Conservation (phyloP, 345 rosid species). For the Nasturtium officinale region DNA sequence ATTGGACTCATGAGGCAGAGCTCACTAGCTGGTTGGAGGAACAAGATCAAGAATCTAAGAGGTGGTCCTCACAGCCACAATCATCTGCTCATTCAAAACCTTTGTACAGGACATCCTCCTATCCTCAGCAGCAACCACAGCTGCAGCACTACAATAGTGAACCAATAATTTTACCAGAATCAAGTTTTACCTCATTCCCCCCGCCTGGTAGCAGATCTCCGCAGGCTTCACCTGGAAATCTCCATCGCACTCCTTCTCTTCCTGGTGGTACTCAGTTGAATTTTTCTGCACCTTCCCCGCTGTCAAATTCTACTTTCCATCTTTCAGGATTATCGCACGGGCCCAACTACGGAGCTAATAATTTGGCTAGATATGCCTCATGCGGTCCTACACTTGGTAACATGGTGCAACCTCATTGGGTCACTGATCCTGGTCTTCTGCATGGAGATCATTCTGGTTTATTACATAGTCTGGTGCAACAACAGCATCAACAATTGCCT, state of each 20-base stretch:
- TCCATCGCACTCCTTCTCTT: constrained; percentile 52
- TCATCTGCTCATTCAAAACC: constrained; percentile 63
- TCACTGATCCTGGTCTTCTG: constrained; percentile 68
- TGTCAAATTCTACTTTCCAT: constrained; percentile 62
- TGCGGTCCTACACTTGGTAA: constrained; percentile 74
- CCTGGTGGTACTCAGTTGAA: constrained; percentile 58
- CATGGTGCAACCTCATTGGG: constrained; percentile 81
- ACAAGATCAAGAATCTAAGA: constrained; percentile 64
- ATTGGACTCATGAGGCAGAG: constrained; percentile 88
- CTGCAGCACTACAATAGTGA: constrained; percentile 72
- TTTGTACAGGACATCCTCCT: constrained; percentile 84
- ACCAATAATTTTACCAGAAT: constrained; percentile 65
- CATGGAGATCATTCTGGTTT: constrained; percentile 79
- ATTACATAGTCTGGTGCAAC: constrained; percentile 67
- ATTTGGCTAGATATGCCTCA: constrained; percentile 62
- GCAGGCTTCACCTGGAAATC: constrained; percentile 60
- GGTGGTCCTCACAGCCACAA: constrained; percentile 94
- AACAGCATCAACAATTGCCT: constrained; percentile 57
- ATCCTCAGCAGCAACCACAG: constrained; percentile 76
- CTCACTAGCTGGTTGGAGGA: constrained; percentile 73
- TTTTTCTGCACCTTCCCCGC: constrained; percentile 60
- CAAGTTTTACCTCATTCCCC: constrained; percentile 81
- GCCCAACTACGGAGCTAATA: constrained; percentile 67
- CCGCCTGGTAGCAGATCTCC: constrained; percentile 75
- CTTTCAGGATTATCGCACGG: constrained; percentile 67